Evolutionary conservation across 2,329 filamentous ascomycete species (phyloP), one percentile per base, ranked within the genome.

Genomic region (Aspergillus uvarum): DNA sequence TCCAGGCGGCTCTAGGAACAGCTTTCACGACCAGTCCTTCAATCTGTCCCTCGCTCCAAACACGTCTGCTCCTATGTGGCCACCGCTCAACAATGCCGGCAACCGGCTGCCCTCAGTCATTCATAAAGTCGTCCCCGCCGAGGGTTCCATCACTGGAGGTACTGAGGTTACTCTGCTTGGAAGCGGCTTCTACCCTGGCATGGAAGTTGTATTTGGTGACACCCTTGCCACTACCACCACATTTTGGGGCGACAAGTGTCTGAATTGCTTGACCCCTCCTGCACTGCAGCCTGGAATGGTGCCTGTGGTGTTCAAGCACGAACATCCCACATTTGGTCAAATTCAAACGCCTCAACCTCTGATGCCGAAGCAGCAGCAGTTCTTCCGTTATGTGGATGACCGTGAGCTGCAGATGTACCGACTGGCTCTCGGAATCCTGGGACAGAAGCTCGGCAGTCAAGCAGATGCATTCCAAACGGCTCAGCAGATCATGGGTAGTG

Each of bases 121-220:
- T 22, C 88, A 91, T 72, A 94, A 93, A 73, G 83, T 96, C 62
- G 91, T 95, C 38, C 92, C 93, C 0, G 84, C 84, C 31, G 90
- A 96, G 74, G 92, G 92, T 0, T 90, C 92, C 6, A 90, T 88
- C 60, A 86, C 86, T 38, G 92, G 92, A 60, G 92, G 92, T 47
- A 92, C 91, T 55, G 92, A 97, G 73, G 91, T 96, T 3, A 94
- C 91, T 0, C 85, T 95, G 58, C 81, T 96, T 8, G 92, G 93
- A 19, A 90, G 87, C 64, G 87, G 88, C 14, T 96, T 96, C 72
- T 88, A 87, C 64, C 88, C 89, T 75, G 87, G 87, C 1, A 83
- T 96, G 63, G 90, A 93, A 63, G 90, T 96, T 57, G 89, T 92
- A 76, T 97, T 97, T 73, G 93, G 93, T 21, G 86, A 89, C 62